Evolutionary conservation across 768 basidiomycete genomes (phyloP), one percentile per base, ranked within the genome.

Genomic region (Collybia sp.): DNA sequence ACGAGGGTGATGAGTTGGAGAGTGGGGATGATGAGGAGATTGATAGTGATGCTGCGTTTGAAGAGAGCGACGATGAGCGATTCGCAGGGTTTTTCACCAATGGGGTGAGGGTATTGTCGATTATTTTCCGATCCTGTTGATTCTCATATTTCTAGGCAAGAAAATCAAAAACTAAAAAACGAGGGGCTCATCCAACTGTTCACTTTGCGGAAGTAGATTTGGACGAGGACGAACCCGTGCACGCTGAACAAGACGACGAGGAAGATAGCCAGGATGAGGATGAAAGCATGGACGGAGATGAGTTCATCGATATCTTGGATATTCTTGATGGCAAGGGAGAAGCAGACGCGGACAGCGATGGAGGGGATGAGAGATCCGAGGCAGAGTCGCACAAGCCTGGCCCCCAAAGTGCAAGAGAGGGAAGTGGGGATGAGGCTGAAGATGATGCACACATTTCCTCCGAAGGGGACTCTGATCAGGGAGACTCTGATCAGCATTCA

Each of bases 11-110:
- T 38, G 72, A 79, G 47, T 63, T 57, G 50, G 81, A 72, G 30
- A 80, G 77, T 49, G 80, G 67, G 1, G 87, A 93, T 51, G 91
- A 93, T 57, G 89, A 93, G 57, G 89, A 93, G 49, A 78, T 93
- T 38, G 87, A 90, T 49, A 86, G 83, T 51, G 92, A 93, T 55
- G 83, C 73, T 50, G 91, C 88, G 1, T 88, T 90, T 49, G 87
- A 89, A 50, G 85, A 88, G 59, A 82, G 78, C 45, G 89, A 90
- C 30, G 83, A 83, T 47, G 89, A 93, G n/a, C 69, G 73, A 2
- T 91, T 83, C 64, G 82, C 80, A 9, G 83, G 80, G 2, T 85
- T 85, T 51, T 78, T 77, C 48, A 66, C 68, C 9, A 54, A 53
- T 20, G 72, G 72, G 58, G 73, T 78, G 60, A 55, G 68, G 49